These are phyloP conservation scores for Prunus mira DNA, from an alignment of 306 rosid species.

Conservation along the genomic window DNA sequence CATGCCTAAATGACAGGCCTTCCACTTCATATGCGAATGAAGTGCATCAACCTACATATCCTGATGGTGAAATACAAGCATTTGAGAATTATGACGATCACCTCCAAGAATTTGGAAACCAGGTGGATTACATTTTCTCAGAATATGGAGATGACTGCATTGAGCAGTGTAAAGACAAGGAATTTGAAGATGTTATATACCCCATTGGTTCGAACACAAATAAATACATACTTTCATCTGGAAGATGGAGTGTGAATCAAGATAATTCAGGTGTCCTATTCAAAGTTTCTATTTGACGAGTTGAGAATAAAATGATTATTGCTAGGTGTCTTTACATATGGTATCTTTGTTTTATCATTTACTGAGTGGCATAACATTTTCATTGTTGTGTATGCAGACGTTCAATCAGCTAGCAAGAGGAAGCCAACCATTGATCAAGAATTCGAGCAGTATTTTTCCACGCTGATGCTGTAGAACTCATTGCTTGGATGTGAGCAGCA, in stretches of 20 bases:
- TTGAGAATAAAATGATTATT: neutral
- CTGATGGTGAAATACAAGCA: constrained; percentile 20
- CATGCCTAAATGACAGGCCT: constrained; percentile 25
- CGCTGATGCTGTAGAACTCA: constrained; percentile 63
- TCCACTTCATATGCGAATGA: constrained; percentile 18
- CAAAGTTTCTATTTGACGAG: neutral
- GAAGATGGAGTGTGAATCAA: constrained; percentile 55
- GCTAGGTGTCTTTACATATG: neutral
- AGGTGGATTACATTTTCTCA: constrained; percentile 28
- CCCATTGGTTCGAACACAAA: constrained; percentile 46
- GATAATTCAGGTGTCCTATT: constrained; percentile 35
- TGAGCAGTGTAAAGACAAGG: constrained; percentile 44
- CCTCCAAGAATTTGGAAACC: constrained; percentile 35
- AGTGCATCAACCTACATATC: neutral
- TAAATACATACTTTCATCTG: constrained; percentile 56
- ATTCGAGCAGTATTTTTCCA: constrained; percentile 86
- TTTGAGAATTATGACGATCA: constrained; percentile 41
- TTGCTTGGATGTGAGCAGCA: constrained; percentile 18
- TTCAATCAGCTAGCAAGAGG: constrained; percentile 44
- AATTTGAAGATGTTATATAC: constrained; percentile 45
- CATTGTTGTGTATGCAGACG: constrained; percentile 52
- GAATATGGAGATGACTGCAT: constrained; percentile 32
- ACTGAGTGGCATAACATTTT: neutral
- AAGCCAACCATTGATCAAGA: constrained; percentile 91
- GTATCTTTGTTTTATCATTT: neutral